Base-by-base conservation (phyloP, 2,329 filamentous ascomycete species). In the Myriosclerotinia duriaeana region DNA sequence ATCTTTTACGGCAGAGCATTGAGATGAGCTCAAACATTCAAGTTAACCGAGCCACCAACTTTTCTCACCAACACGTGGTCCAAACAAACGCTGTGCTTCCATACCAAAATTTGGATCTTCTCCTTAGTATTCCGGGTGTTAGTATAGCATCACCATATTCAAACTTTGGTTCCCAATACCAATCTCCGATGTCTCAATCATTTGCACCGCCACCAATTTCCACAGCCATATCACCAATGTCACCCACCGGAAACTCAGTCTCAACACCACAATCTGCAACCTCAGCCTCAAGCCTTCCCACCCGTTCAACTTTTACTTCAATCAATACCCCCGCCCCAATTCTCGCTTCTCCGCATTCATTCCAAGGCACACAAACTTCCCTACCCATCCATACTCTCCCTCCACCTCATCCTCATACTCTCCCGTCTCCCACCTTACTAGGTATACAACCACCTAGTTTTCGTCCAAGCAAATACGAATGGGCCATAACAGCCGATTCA, bases 21-120 rank as follows among this genome's bases (percentile, higher is more conserved):
- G 60, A 64, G 68, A 74, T 74, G 60, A 69, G 74, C 14, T 75
- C 77, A 68, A 75, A 73, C 46, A 70, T 88, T 54, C 84, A 86
- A 70, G 83, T 89, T 55, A 80, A 87, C 72, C 79, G 84, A 34
- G 83, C 82, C 12, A 77, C 78, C 3, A 60, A 59, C 40, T 80
- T 86, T 67, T 78, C 79, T 5, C 80, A 83, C 58, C 78, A 80
- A 50, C 79, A 81, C 48, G 73, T 78, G 20, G 80, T 84, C 44
- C 77, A 76, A 69, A 78, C 77, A 2, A 38, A 76, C 5, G 61
- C 68, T 9, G 69, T 74, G 66, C 67, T 64, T 44, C 64, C 77
- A 34, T 85, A 79, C 64, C 74, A 79, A n/a, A 76, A 67, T 30
- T 52, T 74, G 17, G 71, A 74, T 38, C 65, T 75, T 46, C 64